Conservation (phyloP, 2,329 filamentous ascomycete genomes). For the Trichoderma harzianum region DNA sequence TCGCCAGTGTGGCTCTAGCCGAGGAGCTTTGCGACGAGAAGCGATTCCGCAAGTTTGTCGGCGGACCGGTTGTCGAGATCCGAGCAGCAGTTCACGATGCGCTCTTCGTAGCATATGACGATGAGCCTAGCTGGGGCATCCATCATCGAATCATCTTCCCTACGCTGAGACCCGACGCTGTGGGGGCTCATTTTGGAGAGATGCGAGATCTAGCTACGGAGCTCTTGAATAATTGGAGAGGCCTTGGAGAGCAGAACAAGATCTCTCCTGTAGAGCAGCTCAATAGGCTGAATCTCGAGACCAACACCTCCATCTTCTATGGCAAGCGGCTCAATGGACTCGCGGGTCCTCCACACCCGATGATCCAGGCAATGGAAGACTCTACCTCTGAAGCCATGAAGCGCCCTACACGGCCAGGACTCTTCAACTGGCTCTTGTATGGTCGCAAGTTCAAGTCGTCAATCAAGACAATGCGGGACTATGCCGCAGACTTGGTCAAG, state of each 20-base stretch:
- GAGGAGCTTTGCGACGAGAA: slow-evolving; percentile 51
- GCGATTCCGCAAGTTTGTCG: slow-evolving; percentile 53
- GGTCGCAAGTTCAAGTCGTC: slow-evolving; percentile 51
- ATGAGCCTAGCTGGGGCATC: slow-evolving; percentile 48
- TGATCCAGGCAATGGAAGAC: slow-evolving; percentile 53
- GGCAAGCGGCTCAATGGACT: slow-evolving; percentile 49
- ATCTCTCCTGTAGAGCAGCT: slow-evolving; percentile 49
- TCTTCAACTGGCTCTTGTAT: slow-evolving; percentile 53
- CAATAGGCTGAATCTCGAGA: slow-evolving; percentile 52
- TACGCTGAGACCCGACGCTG: slow-evolving; percentile 33
- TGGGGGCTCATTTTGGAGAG: slow-evolving; percentile 41
- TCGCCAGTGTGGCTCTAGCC: slow-evolving; percentile 47
- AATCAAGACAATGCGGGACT: slow-evolving; percentile 53
- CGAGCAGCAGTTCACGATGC: slow-evolving; percentile 47
- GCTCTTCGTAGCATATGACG: slow-evolving; percentile 51
- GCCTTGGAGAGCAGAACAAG: slow-evolving; percentile 34
- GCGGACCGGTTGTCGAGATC: slow-evolving; percentile 52
- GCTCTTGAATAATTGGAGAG: slow-evolving; percentile 49
- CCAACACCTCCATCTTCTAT: slow-evolving; percentile 48
- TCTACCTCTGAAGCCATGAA: slow-evolving; percentile 55
- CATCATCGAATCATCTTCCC: slow-evolving; percentile 53
- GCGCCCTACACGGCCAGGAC: slow-evolving; percentile 48
- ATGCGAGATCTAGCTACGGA: slow-evolving; percentile 49
- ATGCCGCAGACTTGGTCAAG: slow-evolving; percentile 55
- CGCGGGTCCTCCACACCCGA: slow-evolving; percentile 43